Percentiles rank a stretch among this genome's conserved stretches.
Evolutionary conservation across 306 rosid genomes (phyloP).

Genomic region (Pueraria montana): DNA sequence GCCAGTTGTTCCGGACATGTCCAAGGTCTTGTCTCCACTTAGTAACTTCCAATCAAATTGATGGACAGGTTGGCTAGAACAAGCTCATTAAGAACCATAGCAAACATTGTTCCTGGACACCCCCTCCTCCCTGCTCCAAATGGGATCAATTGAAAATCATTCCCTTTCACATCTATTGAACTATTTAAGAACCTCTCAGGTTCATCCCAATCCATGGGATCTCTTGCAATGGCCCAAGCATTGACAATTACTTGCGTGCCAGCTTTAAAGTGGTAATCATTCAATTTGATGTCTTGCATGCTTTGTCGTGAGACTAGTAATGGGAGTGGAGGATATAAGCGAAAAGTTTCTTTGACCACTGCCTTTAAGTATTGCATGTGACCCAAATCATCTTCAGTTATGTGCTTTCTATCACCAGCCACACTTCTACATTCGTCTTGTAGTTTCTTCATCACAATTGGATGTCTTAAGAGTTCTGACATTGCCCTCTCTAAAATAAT

Average conservation of each 20-base stretch:
- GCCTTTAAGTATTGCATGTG: not conserved
- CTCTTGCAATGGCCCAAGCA: conserved; percentile 4
- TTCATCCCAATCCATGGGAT: not conserved
- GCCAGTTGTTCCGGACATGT: not conserved
- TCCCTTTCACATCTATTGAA: conserved; percentile 8
- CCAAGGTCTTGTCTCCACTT: not conserved
- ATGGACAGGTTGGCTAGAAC: not conserved
- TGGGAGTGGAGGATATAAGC: not conserved
- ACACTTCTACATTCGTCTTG: not conserved
- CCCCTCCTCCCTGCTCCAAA: not conserved
- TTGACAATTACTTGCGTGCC: not conserved
- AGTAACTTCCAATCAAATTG: not conserved
- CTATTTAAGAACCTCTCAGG: conserved; percentile 10
- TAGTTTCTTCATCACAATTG: not conserved
- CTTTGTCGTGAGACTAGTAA: not conserved
- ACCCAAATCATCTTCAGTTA: not conserved
- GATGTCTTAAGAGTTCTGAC: not conserved
- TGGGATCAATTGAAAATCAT: not conserved
- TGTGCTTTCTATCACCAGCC: not conserved
- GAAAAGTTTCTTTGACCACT: not conserved
- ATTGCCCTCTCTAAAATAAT: not conserved
- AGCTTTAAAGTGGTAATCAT: not conserved
- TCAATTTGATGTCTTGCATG: not conserved
- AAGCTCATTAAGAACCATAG: not conserved
- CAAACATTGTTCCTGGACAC: not conserved